Conservation (phyloP, 495 filamentous ascomycete species). For the Collariella sp. region DNA sequence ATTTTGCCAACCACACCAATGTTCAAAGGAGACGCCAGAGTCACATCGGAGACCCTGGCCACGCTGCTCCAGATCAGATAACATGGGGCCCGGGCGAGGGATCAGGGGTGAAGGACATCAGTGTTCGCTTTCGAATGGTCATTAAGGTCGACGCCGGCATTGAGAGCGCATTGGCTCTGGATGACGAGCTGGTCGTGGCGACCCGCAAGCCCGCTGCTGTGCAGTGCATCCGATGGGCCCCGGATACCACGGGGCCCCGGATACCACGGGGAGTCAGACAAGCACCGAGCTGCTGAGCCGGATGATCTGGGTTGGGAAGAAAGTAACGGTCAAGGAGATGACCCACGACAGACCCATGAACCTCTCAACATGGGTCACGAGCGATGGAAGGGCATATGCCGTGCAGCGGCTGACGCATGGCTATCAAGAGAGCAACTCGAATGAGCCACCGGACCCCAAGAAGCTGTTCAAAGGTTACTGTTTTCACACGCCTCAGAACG, state of each 20-base stretch:
- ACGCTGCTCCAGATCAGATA: conserved; percentile 45
- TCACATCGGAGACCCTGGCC: conserved; percentile 51
- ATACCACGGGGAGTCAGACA: conserved; percentile 72
- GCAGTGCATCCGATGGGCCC: conserved; percentile 91
- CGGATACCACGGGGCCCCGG: conserved; percentile 68
- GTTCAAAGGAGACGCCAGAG: conserved; percentile 65
- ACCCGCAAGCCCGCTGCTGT: conserved; percentile 89
- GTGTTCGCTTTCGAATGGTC: conserved; percentile 88
- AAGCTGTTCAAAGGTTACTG: conserved; percentile 84
- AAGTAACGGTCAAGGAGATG: conserved; percentile 72
- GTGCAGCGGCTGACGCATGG: conserved; percentile 56
- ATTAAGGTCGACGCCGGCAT: conserved; percentile 98
- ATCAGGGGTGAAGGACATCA: conserved; percentile 77
- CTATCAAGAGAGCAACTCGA: conserved; percentile 17
- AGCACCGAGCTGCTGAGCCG: conserved; percentile 82
- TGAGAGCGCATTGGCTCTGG: conserved; percentile 72
- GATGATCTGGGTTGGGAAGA: conserved; percentile 76
- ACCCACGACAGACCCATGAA: conserved; percentile 97
- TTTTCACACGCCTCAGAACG: conserved; percentile 65
- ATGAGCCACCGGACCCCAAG: conserved; percentile 37
- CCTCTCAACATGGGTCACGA: conserved; percentile 86
- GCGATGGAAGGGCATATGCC: conserved; percentile 82
- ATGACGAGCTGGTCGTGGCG: conserved; percentile 88
- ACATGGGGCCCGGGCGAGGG: conserved; percentile 60
- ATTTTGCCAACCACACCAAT: conserved; percentile 57